Evolutionary conservation across 768 basidiomycete genomes (phyloP), one percentile per base, ranked within the genome.

Genomic region (Sarcomyxa edulis): DNA sequence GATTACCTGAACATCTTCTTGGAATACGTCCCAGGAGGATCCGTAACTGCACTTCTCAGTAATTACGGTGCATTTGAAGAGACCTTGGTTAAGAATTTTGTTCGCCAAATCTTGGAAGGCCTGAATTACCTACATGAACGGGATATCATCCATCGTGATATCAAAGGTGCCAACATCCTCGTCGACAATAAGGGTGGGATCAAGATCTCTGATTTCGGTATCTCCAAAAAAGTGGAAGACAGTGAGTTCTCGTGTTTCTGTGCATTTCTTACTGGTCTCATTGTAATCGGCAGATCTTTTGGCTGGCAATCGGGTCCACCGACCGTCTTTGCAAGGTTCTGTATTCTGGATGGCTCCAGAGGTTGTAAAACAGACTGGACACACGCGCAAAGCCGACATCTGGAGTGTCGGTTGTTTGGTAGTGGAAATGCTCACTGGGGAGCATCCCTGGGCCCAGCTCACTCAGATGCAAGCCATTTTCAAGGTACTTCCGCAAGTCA

Each of bases 261-360:
- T 29, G n/a, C 6, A 12, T 7, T 24, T 14, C 6, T n/a, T 10
- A 20, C 15, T 10, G 36, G 14, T 33, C 24, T 35, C 16, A 35
- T 34, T 40, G n/a, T n/a, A 5, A 33, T 34, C 8, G 14, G 9
- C 40, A 72, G 69, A 68, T 52, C 57, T 73, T 24, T 44, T 74
- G 30, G 62, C 64, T 16, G 81, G 81, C 8, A 80, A 84, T 40
- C 80, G 84, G 16, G 74, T 81, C 30, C 84, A 97, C 55, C 74
- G 96, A 6, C 89, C 92, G 4, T 98, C 96, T 1, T 65, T 98
- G 5, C 96, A 98, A 59, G 96, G 96, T 2, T 96, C 93, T 1
- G 94, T 97, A 8, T 98, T 96, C 63, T 98, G 95, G 95, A 97
- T 98, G 95, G 95, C 95, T 0, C 95, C 95, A 0, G 95, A 97